Base-by-base conservation (phyloP, 2,329 filamentous ascomycete genomes). In the Elsinoe arachidis region DNA sequence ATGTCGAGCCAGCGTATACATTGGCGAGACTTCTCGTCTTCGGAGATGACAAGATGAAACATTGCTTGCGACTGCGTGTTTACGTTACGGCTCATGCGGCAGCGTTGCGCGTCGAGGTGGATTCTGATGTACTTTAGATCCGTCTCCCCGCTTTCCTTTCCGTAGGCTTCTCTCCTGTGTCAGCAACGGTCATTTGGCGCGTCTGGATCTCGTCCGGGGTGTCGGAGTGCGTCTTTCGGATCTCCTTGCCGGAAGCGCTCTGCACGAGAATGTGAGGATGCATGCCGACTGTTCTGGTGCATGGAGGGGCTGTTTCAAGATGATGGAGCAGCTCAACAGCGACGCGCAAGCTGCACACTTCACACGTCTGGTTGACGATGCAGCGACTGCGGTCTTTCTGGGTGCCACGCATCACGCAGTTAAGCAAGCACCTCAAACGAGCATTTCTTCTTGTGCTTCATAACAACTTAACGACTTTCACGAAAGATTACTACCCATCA, bases 151-250 rank as follows among this genome's bases (percentile, higher is more conserved):
- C 33, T 39, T 39, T 34, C 19, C 41, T 46, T 46, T 14, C 34
- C 49, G 15, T 17, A 38, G n/a, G 15, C 49, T 53, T 53, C 9
- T 53, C 49, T 15, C 49, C 49, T 53, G 49, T 53, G 34, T 53
- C 49, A 53, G 33, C 49, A 53, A 38, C 49, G 49, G 49, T 53
- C 49, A 53, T 34, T 53, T 38, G 49, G 23, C 49, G 33, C 49
- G 30, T n/a, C 41, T 44, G 41, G 6, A 44, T 38, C 35, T 38
- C 35, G 35, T 14, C 35, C 41, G 2, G 21, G 14, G 44, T 38
- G 37, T 34, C 14, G 46, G 43, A 47, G 37, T 47, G 43, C 9
- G 10, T 11, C 39, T 14, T 47, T 30, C 26, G 3, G 26, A 5
- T 30, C 7, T 9, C 9, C 4, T 30, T 30, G 26, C 26, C 26